Evolutionary conservation across 2,329 filamentous ascomycete species (phyloP).

Genomic region (Fusarium nematophilum): DNA sequence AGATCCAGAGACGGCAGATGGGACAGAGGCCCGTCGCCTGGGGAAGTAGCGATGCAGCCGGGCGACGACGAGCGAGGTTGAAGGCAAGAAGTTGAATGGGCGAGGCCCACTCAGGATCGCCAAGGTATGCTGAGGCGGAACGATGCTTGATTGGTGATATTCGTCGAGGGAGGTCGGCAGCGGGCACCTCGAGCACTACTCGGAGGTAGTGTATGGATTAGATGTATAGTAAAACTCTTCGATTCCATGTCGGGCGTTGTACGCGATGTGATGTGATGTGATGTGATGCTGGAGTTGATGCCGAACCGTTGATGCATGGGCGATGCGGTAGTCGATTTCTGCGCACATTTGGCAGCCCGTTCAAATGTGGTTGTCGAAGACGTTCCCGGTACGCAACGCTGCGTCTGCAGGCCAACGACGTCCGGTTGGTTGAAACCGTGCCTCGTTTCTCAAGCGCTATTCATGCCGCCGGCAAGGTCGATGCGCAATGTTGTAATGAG

Average conservation of each 20-base stretch:
- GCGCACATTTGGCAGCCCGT: too few species aligned
- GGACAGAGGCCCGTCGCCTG: background rate
- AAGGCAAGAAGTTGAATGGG: too few species aligned
- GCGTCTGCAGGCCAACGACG: too few species aligned
- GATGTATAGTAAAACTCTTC: constrained; percentile 18
- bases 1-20: background rate
- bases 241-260: constrained; percentile 7
- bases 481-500: too few species aligned
- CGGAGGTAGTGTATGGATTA: constrained; percentile 7
- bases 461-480: too few species aligned
- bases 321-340: background rate
- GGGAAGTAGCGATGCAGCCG: constrained; percentile 4
- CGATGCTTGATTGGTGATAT: constrained; percentile 17
- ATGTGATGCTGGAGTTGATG: too few species aligned
- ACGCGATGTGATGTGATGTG: constrained; percentile 5
- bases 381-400: too few species aligned
- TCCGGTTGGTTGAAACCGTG: too few species aligned
- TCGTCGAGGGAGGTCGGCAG: constrained; percentile 17
- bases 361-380: too few species aligned
- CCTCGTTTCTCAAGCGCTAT: too few species aligned
- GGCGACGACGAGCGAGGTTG: background rate
- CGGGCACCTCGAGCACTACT: constrained; percentile 16
- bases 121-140: constrained; percentile 3
- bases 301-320: background rate
- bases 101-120: constrained; percentile 13